phyloP scores from a whole-genome alignment of 2,329 filamentous ascomycete species.

The Calonectria naviculata region DNA sequence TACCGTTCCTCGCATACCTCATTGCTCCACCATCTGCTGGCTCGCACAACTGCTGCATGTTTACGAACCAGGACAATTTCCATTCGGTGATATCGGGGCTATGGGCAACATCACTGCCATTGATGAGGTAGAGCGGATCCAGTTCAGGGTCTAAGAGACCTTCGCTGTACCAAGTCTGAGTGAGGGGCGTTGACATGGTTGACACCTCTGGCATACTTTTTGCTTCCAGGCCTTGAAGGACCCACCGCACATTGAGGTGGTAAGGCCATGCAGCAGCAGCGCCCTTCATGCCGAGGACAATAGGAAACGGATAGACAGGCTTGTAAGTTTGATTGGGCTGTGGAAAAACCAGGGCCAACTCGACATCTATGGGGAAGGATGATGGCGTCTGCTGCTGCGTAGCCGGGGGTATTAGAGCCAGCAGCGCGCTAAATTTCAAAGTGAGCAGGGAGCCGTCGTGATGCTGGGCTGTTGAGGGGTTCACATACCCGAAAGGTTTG shows the following conservation, averaged over 20 bases:
- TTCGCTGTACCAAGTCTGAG: background rate
- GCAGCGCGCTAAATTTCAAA: too few relatives aligned
- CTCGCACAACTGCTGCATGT: background rate
- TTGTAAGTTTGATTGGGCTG: background rate
- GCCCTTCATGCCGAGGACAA: background rate
- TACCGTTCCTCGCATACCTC: background rate
- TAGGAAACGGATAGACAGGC: background rate
- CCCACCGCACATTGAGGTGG: background rate
- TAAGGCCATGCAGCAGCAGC: background rate
- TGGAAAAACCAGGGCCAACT: background rate
- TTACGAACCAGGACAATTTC: background rate
- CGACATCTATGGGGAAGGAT: background rate
- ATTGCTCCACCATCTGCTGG: background rate
- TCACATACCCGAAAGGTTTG: too few relatives aligned
- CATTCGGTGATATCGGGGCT: background rate
- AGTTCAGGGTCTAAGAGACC: background rate
- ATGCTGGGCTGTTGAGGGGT: too few relatives aligned
- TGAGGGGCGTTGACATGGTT: background rate
- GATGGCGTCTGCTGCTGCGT: background rate
- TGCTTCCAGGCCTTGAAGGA: background rate
- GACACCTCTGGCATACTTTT: background rate
- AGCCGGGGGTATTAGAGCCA: background rate
- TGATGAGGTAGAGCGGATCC: background rate
- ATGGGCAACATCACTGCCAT: background rate
- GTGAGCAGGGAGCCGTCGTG: too few relatives aligned